A percentile compares a stretch with the other conserved stretches of the same genome.
These are phyloP conservation scores for Wallacemonas sp. DNA, from an alignment of 208 protist species.

Conservation along the genomic window DNA sequence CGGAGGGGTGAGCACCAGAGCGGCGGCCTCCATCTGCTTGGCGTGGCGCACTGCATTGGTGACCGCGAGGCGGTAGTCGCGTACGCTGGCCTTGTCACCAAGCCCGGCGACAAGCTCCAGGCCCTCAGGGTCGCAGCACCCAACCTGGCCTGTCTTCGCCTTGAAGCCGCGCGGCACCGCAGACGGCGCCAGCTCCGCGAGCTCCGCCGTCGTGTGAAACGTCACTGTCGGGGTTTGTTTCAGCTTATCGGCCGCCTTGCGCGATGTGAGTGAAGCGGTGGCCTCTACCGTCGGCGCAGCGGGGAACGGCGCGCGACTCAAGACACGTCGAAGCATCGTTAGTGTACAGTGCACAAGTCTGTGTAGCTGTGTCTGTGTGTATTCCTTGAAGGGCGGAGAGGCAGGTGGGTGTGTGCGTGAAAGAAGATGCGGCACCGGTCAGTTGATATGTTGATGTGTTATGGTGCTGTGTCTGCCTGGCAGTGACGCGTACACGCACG, in stretches of 20 bases:
- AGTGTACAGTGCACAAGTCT: background rate
- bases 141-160: constrained; percentile 35
- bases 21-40: constrained; percentile 27
- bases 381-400: background rate
- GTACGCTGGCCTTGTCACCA: constrained; percentile 31
- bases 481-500: no score
- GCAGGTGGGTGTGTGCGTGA: background rate
- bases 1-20: constrained; percentile 24
- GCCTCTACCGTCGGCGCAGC: constrained; percentile 29
- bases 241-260: background rate
- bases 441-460: no score
- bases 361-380: background rate
- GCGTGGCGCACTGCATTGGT: constrained; percentile 70
- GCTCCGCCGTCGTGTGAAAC: background rate
- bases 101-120: constrained; percentile 15
- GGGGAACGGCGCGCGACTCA: constrained; percentile 54
- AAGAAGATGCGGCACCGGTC: no score
- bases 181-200: background rate
- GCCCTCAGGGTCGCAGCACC: constrained; percentile 4
- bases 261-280: background rate
- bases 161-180: constrained; percentile 36
- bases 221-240: background rate
- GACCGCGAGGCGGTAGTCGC: constrained; percentile 69
- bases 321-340: constrained; percentile 55
- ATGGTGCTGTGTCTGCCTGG: no score